A percentile compares a stretch with the other conserved stretches of the same genome.
Evolutionary conservation across 2,329 filamentous ascomycete genomes (phyloP).

Genomic region (Alternaria sp.): DNA sequence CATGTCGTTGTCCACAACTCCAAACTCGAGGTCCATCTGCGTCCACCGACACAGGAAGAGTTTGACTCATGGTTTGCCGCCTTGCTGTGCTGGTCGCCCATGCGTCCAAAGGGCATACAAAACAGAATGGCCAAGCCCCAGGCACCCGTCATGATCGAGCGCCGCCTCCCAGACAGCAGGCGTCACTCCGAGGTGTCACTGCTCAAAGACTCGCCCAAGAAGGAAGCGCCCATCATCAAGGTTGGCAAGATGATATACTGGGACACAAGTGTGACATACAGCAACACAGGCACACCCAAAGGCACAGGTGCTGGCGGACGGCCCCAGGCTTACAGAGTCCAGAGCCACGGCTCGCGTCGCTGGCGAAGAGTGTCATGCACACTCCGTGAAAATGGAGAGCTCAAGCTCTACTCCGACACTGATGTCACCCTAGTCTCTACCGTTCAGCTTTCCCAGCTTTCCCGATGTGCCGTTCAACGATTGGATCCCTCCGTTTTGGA

Average conservation of each 20-base stretch:
- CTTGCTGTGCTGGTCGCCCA: slow-evolving; percentile 81
- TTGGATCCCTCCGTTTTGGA: slow-evolving; percentile 90
- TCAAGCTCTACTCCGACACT: slow-evolving; percentile 88
- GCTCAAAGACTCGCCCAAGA: slow-evolving; percentile 73
- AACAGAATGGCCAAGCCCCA: slow-evolving; percentile 64
- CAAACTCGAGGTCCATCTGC: slow-evolving; percentile 69
- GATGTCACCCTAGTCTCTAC: slow-evolving; percentile 82
- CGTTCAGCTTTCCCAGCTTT: slow-evolving; percentile 87
- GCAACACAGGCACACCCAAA: slow-evolving; percentile 52
- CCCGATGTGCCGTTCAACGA: slow-evolving; percentile 88
- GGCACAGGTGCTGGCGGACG: slow-evolving; percentile 45
- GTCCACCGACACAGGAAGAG: slow-evolving; percentile 71
- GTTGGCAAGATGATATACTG: slow-evolving; percentile 71
- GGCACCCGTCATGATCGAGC: slow-evolving; percentile 49
- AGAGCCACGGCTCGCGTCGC: slow-evolving; percentile 66
- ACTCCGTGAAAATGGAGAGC: slow-evolving; percentile 91
- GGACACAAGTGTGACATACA: slow-evolving; percentile 73
- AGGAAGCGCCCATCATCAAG: slow-evolving; percentile 86
- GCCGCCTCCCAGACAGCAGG: slow-evolving; percentile 52
- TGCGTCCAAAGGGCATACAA: slow-evolving; percentile 67
- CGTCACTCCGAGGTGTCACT: slow-evolving; percentile 61
- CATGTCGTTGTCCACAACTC: slow-evolving; percentile 63
- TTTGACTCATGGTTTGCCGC: slow-evolving; percentile 83
- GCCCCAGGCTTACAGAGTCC: slow-evolving; percentile 64
- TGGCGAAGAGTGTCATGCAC: slow-evolving; percentile 95